Base-by-base conservation (phyloP, 2,329 filamentous ascomycete genomes). In the Pyrenochaeta sp. region DNA sequence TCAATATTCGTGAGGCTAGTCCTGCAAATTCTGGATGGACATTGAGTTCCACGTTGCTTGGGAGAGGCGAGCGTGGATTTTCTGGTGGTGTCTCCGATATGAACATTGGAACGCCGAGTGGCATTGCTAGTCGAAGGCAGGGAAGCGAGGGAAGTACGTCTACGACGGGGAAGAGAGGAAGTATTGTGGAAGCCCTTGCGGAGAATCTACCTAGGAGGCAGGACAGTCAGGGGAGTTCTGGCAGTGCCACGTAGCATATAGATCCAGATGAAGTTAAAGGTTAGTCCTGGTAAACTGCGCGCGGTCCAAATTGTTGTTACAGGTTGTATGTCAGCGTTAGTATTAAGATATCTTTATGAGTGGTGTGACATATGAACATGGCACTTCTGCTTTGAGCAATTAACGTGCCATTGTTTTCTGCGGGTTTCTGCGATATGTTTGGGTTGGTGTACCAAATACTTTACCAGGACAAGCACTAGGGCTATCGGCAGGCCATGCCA, bases 1-100 rank as follows among this genome's bases (percentile, higher is more conserved):
- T 77, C 22, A 75, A 64, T 39, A 72, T 77, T 46, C 59, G 71
- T 8, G 72, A 75, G 27, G 75, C 73, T 3, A 77, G 73, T 56
- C 74, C 74, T 0, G 71, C 65, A 8, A 60, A 43, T n/a, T 48
- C 58, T n/a, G 71, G 68, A 2, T 74, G 74, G 73, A 62, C 55
- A 0, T 34, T 70, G 9, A 66, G 67, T 30, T 68, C 69, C 9
- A 63, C 59, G 8, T 56, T 65, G 19, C 56, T 59, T 24, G 65
- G 60, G 2, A 51, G 62, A 50, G 58, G 65, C 10, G 40, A 52
- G 50, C 50, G 50, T 13, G 50, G 50, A 7, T 15, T 50, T 37
- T 51, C 50, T 22, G 51, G 57, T 15, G 52, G 58, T 12, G 40
- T 65, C 12, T 50, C 53, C 44, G 61, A 62, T 15, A 54, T 59